These are phyloP conservation scores for Pisolithus thermaeus DNA, from an alignment of 1,284 basidiomycete genomes.

Conservation along the genomic window DNA sequence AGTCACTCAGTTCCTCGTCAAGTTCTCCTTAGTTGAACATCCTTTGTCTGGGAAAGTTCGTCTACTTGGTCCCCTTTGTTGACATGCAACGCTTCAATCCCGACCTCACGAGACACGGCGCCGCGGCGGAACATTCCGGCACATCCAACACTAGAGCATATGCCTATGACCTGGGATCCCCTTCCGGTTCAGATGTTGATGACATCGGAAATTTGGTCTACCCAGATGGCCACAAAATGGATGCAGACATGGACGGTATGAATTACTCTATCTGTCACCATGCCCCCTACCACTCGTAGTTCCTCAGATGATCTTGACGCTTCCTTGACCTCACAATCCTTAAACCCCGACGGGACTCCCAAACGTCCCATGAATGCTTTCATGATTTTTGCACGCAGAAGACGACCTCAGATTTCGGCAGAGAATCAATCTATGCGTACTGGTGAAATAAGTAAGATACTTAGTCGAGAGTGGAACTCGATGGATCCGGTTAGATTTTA, in stretches of 20 bases:
- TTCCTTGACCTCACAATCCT: conserved; percentile 64
- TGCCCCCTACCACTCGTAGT: conserved; percentile 13
- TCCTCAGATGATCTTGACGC: conserved; percentile 42
- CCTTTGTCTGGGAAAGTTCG: conserved; percentile 3
- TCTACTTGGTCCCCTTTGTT: conserved; percentile 6
- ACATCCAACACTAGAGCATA: conserved; percentile 7
- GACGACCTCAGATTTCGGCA: conserved; percentile 73
- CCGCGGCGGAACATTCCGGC: conserved; percentile 25
- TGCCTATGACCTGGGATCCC: conserved; percentile 39
- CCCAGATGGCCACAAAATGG: conserved; percentile 35
- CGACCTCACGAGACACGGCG: conserved; percentile 11
- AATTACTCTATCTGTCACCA: conserved; percentile 3
- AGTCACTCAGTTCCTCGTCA: conserved; percentile 2
- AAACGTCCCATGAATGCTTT: conserved; percentile 87
- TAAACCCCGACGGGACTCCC: conserved; percentile 79
- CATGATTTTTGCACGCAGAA: conserved; percentile 82
- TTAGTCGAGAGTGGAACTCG: conserved; percentile 73
- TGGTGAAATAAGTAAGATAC: conserved; percentile 77
- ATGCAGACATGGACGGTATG: conserved; percentile 39
- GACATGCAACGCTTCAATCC: conserved; percentile 25
- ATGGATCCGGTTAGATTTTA: conserved; percentile 56
- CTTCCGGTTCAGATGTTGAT: conserved; percentile 44
- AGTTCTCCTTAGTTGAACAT: conserved; percentile 4
- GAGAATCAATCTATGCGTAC: conserved; percentile 82
- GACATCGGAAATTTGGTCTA: conserved; percentile 27